Base-by-base conservation (phyloP, 805 yeast genomes). In the Metschnikowia aberdeeniae region DNA sequence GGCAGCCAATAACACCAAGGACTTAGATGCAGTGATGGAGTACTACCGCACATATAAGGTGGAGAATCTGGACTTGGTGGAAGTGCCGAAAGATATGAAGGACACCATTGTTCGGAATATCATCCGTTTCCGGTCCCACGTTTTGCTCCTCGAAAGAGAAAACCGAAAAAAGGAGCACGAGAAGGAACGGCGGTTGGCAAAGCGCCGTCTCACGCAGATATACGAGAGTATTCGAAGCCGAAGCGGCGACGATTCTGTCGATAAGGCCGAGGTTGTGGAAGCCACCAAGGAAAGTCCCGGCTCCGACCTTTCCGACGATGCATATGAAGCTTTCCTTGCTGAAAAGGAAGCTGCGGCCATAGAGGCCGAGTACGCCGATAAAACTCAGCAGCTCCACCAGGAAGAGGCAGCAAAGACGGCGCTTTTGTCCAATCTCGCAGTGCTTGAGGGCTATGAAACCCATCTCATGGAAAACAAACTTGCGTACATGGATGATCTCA, bases 21-120 rank as follows among this genome's bases (percentile, higher is more conserved):
- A 64, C 47, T 51, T 67, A 44, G 68, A 63, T 39, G 60, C 65
- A 46, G 70, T 66, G 11, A 55, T 65, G 52, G 57, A 62, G 27
- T 64, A 66, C 53, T 67, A 64, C 50, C 58, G 55, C 38, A 57
- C 57, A 28, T 82, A 82, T 56, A 70, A 73, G 43, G 76, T 82
- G 28, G 84, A 82, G 56, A 68, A 72, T n/a, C 63, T 67, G 37
- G 86, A 81, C 53, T 58, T 82, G 43, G 63, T 70, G 11, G 86
- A 79, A 51, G 75, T 82, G 4, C 86, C 87, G 2, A 60, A 63
- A 20, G 75, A 76, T 22, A 65, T 77, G 67, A 60, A 75, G 36
- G 82, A 79, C 17, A 66, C 64, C n/a, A 76, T 81, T 31, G 73
- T 69, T 14, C 69, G 70, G 44, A 80, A 77, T 46, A 74, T 82